Evolutionary conservation across 164 flowering plant genomes (phyloP).

Genomic region (Umbilicus rupestris): DNA sequence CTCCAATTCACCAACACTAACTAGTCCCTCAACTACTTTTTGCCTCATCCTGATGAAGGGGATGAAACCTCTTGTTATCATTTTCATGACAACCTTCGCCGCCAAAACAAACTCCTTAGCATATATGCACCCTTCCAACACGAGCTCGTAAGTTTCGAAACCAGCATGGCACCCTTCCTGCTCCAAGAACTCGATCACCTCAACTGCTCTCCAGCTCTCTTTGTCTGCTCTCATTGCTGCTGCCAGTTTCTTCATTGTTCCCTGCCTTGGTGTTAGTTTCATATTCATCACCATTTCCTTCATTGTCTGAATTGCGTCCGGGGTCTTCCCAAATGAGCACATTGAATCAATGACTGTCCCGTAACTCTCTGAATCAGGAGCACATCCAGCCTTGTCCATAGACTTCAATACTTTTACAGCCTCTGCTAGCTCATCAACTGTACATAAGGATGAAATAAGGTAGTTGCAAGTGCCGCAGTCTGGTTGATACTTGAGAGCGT

Average conservation of each 20-base stretch:
- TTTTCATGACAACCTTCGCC: slow-evolving; percentile 47
- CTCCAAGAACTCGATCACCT: slow-evolving; percentile 57
- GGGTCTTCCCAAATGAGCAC: slow-evolving; percentile 27
- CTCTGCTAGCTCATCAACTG: slow-evolving; percentile 43
- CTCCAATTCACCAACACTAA: slow-evolving; percentile 36
- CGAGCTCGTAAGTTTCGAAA: slow-evolving; percentile 52
- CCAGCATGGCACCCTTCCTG: slow-evolving; percentile 31
- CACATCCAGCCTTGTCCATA: slow-evolving; percentile 49
- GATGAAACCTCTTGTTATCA: slow-evolving; percentile 64
- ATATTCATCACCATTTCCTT: slow-evolving; percentile 55
- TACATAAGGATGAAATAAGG: slow-evolving; percentile 51
- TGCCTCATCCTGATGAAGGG: slow-evolving; percentile 59
- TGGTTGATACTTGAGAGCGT: slow-evolving; percentile 46
- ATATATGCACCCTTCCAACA: slow-evolving; percentile 64
- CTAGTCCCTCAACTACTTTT: slow-evolving; percentile 56
- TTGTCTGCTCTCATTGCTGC: slow-evolving; percentile 42
- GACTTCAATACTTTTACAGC: slow-evolving; percentile 41
- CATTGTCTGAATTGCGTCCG: slow-evolving; percentile 32
- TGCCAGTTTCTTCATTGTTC: slow-evolving; percentile 28
- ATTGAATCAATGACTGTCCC: slow-evolving; percentile 35
- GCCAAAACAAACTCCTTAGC: slow-evolving; percentile 47
- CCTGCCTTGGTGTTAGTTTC: slow-evolving; percentile 49
- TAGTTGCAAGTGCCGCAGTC: slow-evolving; percentile 61
- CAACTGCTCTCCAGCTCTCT: slow-evolving; percentile 50
- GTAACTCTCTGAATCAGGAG: slow-evolving; percentile 59